phyloP scores from a whole-genome alignment of 202 grass and related monocot genomes.

The Saccharum hybrid region DNA sequence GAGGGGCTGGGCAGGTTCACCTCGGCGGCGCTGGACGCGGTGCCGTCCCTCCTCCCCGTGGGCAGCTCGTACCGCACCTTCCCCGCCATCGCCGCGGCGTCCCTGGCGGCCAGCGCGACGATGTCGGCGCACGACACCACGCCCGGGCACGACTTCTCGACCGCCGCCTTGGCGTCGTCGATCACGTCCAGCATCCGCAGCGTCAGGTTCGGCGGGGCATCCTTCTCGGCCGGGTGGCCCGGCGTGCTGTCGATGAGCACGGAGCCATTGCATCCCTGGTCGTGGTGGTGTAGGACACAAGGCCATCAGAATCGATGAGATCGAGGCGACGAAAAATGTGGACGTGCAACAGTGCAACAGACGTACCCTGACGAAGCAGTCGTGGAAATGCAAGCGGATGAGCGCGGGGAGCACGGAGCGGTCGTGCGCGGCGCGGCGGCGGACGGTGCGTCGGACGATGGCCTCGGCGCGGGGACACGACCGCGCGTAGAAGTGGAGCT shows the following conservation, averaged over 20 bases:
- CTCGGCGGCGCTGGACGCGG: slow-evolving; percentile 27
- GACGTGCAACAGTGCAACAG: too few species aligned
- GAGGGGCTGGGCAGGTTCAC: slow-evolving; percentile 43
- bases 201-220: slow-evolving; percentile 35
- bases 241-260: slow-evolving; percentile 47
- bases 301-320: too few species aligned
- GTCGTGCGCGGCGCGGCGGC: slow-evolving; percentile 26
- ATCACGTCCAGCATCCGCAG: slow-evolving; percentile 49
- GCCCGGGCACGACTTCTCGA: slow-evolving; percentile 38
- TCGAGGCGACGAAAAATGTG: too few species aligned
- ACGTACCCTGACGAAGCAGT: slow-evolving; percentile 68
- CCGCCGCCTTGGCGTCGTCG: slow-evolving; percentile 36
- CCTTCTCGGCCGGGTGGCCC: slow-evolving; percentile 30
- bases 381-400: slow-evolving; percentile 76
- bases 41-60: slow-evolving; percentile 50
- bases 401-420: slow-evolving; percentile 39
- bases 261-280: slow-evolving; percentile 44
- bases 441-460: slow-evolving; percentile 41
- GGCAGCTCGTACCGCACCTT: slow-evolving; percentile 35
- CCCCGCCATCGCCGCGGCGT: slow-evolving; percentile 41
- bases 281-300: too few species aligned
- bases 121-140: slow-evolving; percentile 50
- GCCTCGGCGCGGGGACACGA: slow-evolving; percentile 49
- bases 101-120: slow-evolving; percentile 39
- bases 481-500: slow-evolving; percentile 45